A percentile compares a stretch with the other conserved stretches of the same genome.
These are phyloP conservation scores for Dryadomyces quercus-mongolicae DNA, from an alignment of 2,329 filamentous ascomycete species.

Conservation along the genomic window DNA sequence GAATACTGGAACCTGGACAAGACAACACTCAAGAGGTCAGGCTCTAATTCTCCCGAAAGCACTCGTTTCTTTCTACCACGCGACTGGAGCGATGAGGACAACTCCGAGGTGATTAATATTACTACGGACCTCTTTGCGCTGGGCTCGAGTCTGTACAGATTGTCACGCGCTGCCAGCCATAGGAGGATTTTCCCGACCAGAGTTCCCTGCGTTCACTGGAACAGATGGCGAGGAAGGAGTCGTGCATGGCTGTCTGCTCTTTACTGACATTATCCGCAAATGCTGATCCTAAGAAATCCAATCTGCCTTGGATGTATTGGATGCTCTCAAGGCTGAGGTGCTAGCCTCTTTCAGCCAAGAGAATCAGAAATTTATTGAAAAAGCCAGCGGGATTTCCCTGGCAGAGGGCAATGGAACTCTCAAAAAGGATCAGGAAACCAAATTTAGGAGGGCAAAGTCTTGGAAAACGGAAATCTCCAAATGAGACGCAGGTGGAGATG, in stretches of 20 bases:
- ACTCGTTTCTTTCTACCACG: constrained; percentile 3
- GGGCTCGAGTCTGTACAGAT: constrained; percentile 7
- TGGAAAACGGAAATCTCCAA: too few relatives aligned
- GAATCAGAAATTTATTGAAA: constrained; percentile 2
- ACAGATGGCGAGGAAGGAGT: not conserved
- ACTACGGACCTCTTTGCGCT: constrained; percentile 7
- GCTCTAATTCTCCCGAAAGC: constrained; percentile 1
- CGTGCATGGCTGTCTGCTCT: not conserved
- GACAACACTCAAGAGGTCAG: not conserved
- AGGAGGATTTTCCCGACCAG: not conserved
- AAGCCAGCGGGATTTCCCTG: constrained; percentile 1
- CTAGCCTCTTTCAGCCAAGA: not conserved
- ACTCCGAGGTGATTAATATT: not conserved
- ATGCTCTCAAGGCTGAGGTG: constrained; percentile 1
- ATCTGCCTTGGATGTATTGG: constrained; percentile 1
- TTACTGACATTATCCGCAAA: not conserved
- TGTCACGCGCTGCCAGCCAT: not conserved
- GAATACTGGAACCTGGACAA: not conserved
- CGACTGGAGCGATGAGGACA: not conserved
- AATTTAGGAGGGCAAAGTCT: too few relatives aligned
- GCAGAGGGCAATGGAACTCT: not conserved
- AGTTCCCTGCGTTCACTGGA: constrained; percentile 1
- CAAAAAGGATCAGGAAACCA: too few relatives aligned
- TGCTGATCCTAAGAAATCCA: constrained; percentile 3
- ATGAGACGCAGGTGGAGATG: too few relatives aligned